Percentiles rank a stretch among this genome's conserved stretches.
Evolutionary conservation across 805 yeast genomes (phyloP).

Genomic region (Zygosaccharomyces rouxii): DNA sequence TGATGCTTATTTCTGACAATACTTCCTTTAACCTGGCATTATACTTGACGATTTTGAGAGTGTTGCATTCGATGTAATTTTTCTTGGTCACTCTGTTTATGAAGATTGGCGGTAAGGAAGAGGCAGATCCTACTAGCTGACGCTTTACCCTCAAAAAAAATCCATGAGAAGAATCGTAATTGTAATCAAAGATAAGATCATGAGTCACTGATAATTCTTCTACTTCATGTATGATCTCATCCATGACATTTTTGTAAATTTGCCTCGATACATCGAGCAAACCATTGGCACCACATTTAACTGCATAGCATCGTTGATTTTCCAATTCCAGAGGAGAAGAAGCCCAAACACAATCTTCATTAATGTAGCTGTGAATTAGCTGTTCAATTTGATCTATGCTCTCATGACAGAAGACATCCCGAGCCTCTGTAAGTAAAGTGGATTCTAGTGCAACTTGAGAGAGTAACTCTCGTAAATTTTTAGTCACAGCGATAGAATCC

Average conservation of each 20-base stretch:
- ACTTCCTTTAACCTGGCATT: conserved; percentile 41
- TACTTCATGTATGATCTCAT: conserved; percentile 35
- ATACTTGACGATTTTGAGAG: conserved; percentile 39
- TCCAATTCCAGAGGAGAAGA: conserved; percentile 37
- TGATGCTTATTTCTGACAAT: conserved; percentile 38
- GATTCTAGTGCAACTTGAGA: conserved; percentile 9
- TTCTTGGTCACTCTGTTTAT: conserved; percentile 34
- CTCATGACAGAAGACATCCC: conserved; percentile 28
- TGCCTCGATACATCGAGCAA: conserved; percentile 43
- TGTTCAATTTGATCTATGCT: conserved; percentile 22
- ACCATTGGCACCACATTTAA: conserved; percentile 43
- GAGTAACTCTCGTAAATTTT: conserved; percentile 16
- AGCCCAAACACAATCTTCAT: conserved; percentile 44
- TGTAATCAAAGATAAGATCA: conserved; percentile 29
- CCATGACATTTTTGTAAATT: conserved; percentile 37
- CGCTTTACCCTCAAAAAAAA: conserved; percentile 36
- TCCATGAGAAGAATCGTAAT: conserved; percentile 38
- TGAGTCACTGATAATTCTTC: conserved; percentile 25
- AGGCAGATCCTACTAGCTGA: conserved; percentile 10
- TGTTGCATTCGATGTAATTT: conserved; percentile 38
- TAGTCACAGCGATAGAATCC: conserved; percentile 30
- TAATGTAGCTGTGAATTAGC: conserved; percentile 34
- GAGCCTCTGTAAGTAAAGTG: conserved; percentile 30
- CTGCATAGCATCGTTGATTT: conserved; percentile 44
- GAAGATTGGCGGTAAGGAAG: conserved; percentile 33